Base-by-base conservation (phyloP, 306 rosid genomes). In the Prunus salicina region DNA sequence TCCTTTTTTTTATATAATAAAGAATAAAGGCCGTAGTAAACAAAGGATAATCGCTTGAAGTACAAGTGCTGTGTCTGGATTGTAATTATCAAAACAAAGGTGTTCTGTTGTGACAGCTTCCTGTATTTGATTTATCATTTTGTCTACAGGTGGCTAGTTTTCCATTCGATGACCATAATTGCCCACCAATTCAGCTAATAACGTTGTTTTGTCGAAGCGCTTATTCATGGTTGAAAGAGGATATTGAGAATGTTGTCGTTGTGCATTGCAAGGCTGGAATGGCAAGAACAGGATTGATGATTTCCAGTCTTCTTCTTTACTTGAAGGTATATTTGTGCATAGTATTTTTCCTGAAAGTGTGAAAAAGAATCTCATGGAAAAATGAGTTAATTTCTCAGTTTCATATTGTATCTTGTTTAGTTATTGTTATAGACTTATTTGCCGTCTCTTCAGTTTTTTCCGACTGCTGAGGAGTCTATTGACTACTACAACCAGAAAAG, bases 221-320 rank as follows among this genome's bases (percentile, higher is more conserved):
- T 41, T 96, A 92, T 88, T 82, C 98, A 28, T 96, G 99, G 99
- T 85, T 96, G 91, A 96, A 92, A 85, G 83, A 92, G 82, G 99
- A 92, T 81, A 89, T 96, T 64, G 98, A 96, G 87, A 96, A 96
- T 84, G 96, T 96, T 45, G 98, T 96, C 82, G 99, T 91, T 73
- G 99, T 96, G 88, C 98, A 96, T 82, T 96, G 99, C 81, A 96
- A 96, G 87, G 97, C 98, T 41, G 99, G 99, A 82, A 96, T 92
- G 98, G 98, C 98, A 1, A 83, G 99, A 86, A 96, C 99, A 25
- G 99, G 99, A 62, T 84, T 96, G 91, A 96, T 92, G 98, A 96
- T 96, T 79, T 92, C 97, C 77, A 96, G 99, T 86, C 96, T 96
- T 87, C 90, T 96, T 73, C 78, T 96, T 43, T 96, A 87, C 87